Conservation (phyloP, 2,329 filamentous ascomycete genomes). For the Periconia digitata region DNA sequence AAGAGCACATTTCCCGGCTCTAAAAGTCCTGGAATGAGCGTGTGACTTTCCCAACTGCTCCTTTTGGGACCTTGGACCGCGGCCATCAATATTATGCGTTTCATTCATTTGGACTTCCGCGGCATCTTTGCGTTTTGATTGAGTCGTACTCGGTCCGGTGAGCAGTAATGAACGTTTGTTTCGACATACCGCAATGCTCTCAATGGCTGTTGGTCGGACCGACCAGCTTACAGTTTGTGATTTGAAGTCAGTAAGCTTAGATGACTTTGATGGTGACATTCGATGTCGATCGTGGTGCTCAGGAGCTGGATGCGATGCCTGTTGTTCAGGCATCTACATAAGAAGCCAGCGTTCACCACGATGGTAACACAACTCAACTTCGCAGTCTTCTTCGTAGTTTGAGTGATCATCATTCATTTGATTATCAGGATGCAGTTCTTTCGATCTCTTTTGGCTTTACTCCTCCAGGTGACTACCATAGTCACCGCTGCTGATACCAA, state of each 20-base stretch:
- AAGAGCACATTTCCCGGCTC: not conserved
- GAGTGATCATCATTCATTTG: not conserved
- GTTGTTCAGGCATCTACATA: not conserved
- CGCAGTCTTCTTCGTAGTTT: not conserved
- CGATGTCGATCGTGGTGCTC: not conserved
- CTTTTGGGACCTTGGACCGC: not conserved
- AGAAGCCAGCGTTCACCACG: not conserved
- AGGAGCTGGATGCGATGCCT: not conserved
- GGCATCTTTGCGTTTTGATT: not conserved
- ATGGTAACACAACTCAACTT: not conserved
- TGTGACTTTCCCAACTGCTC: not conserved
- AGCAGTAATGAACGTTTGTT: not conserved
- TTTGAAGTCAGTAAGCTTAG: not conserved
- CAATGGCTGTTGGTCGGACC: slow-evolving; percentile 1
- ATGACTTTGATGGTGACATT: not conserved
- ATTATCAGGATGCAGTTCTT: not conserved
- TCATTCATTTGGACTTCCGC: not conserved
- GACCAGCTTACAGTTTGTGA: not conserved
- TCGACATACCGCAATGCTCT: not conserved
- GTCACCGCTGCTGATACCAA: slow-evolving; percentile 31
- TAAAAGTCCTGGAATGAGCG: not conserved
- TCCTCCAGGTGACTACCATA: slow-evolving; percentile 21
- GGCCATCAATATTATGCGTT: not conserved
- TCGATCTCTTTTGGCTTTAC: not conserved
- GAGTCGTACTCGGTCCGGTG: not conserved